Evolutionary conservation across 768 basidiomycete species (phyloP).

Genomic region (Suillus subalutaceus): DNA sequence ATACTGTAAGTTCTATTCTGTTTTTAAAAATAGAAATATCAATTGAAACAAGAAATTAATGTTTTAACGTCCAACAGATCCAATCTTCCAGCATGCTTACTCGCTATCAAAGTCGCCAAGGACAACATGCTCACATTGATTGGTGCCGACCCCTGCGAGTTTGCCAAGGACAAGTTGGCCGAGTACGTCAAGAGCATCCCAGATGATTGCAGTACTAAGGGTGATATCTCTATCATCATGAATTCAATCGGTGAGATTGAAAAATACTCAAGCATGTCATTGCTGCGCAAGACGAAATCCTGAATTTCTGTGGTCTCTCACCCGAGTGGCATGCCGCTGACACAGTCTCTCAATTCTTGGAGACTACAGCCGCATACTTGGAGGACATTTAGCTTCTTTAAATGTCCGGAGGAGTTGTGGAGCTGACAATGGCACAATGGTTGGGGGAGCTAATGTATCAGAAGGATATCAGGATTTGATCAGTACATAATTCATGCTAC

Average conservation of each 20-base stretch:
- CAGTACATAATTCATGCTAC: neutral
- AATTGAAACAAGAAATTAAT: neutral
- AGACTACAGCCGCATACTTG: neutral
- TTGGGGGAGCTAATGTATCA: neutral
- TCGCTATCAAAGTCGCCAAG: neutral
- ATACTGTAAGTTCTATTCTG: constrained; percentile 2
- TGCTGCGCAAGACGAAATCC: neutral
- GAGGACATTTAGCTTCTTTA: neutral
- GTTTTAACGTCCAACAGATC: neutral
- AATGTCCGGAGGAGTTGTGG: neutral
- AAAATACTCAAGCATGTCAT: neutral
- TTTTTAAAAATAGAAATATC: neutral
- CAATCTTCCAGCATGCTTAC: neutral
- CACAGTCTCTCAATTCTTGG: neutral
- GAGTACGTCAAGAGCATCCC: neutral
- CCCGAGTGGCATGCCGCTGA: neutral
- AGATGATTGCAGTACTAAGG: neutral
- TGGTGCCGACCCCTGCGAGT: neutral
- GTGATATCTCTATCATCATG: neutral
- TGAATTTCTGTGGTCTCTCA: neutral
- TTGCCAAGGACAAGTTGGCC: neutral
- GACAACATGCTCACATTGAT: neutral
- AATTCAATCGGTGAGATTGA: neutral
- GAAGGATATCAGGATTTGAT: neutral
- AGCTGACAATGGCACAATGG: neutral